A percentile compares a stretch with the other conserved stretches of the same genome.
Evolutionary conservation across 2,329 filamentous ascomycete genomes (phyloP).

Genomic region (Colletotrichum navitas): DNA sequence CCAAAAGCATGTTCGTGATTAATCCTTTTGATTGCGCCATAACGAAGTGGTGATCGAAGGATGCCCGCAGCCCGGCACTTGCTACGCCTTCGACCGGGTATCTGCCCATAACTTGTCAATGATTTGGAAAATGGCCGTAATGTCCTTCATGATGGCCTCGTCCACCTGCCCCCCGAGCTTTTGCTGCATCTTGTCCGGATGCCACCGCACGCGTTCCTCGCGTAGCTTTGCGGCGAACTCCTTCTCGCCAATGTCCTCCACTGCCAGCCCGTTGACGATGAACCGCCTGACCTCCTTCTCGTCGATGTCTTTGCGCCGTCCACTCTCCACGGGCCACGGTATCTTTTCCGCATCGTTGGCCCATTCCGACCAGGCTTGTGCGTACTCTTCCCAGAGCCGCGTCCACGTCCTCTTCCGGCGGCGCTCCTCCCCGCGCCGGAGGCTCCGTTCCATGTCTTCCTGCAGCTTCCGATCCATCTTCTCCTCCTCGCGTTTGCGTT

Average conservation of each 20-base stretch:
- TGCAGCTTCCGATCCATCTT: slow-evolving; percentile 55
- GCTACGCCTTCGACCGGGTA: slow-evolving; percentile 53
- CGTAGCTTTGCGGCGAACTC: slow-evolving; percentile 72
- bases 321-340: slow-evolving; percentile 80
- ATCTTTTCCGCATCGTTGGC: slow-evolving; percentile 58
- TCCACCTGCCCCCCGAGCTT: slow-evolving; percentile 81
- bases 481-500: slow-evolving; percentile 65
- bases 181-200: slow-evolving; percentile 98
- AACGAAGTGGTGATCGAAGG: slow-evolving; percentile 14
- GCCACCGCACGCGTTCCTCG: slow-evolving; percentile 90
- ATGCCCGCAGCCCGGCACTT: background rate
- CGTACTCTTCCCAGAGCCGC: slow-evolving; percentile 75
- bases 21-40: slow-evolving; percentile 26
- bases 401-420: slow-evolving; percentile 66
- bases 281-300: slow-evolving; percentile 76
- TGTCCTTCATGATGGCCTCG: slow-evolving; percentile 77
- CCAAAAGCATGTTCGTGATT: background rate
- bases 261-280: slow-evolving; percentile 64
- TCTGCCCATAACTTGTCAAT: slow-evolving; percentile 86
- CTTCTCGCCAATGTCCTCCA: slow-evolving; percentile 59
- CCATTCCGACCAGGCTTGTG: slow-evolving; percentile 71
- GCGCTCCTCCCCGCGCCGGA: slow-evolving; percentile 76
- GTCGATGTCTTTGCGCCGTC: slow-evolving; percentile 67
- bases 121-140: slow-evolving; percentile 93
- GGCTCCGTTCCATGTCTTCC: slow-evolving; percentile 75